A percentile compares a stretch with the other conserved stretches of the same genome.
Conservation (phyloP, 139 green algal species). For the Closterium sp. region DNA sequence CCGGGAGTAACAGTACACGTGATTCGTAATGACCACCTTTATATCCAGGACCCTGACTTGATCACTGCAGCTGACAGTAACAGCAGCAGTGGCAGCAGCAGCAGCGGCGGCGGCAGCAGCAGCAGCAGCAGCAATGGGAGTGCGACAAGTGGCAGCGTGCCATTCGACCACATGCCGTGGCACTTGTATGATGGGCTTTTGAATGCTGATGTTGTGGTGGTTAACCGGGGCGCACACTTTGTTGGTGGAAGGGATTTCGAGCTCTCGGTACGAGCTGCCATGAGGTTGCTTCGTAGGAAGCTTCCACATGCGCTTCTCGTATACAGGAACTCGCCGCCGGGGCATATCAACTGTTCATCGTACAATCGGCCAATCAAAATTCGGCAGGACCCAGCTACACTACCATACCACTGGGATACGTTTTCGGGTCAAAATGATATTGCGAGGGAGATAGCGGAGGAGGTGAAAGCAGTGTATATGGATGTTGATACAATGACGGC, state of each 20-base stretch:
- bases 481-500: slow-evolving; percentile 33
- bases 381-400: not conserved
- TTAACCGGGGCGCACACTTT: slow-evolving; percentile 8
- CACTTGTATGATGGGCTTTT: not conserved
- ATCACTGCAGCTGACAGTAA: not conserved
- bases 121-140: not conserved
- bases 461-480: slow-evolving; percentile 26
- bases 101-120: too few species aligned
- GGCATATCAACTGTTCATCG: slow-evolving; percentile 9
- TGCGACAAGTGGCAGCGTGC: not conserved
- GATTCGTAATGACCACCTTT: not conserved
- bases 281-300: slow-evolving; percentile 11
- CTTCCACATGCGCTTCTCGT: not conserved
- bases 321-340: slow-evolving; percentile 18
- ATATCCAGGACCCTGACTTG: not conserved
- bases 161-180: not conserved
- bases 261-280: not conserved
- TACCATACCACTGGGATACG: slow-evolving; percentile 19
- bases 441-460: slow-evolving; percentile 17
- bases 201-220: not conserved
- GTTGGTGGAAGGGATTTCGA: not conserved
- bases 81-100: too few species aligned
- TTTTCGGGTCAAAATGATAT: slow-evolving; percentile 25
- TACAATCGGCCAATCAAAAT: slow-evolving; percentile 5
- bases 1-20: not conserved